Evolutionary conservation across 192 early-diverging fungal species (phyloP).

Genomic region (Paraglomus occultum): DNA sequence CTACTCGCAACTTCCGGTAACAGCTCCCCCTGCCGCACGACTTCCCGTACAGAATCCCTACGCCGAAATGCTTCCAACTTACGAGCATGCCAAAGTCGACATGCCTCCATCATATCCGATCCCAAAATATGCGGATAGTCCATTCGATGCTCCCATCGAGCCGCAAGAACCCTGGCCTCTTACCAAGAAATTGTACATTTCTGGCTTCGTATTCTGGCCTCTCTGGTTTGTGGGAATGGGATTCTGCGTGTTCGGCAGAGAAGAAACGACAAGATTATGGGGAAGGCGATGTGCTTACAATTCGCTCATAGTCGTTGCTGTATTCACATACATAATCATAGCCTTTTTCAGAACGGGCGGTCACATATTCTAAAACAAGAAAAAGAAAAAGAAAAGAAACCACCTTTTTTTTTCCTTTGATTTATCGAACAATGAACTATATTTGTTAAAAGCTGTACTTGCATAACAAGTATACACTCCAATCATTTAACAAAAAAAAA

Average conservation of each 20-base stretch:
- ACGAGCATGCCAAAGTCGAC: constrained; percentile 21
- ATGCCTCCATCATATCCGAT: constrained; percentile 11
- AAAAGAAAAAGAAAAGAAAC: too few relatives aligned
- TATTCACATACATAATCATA: constrained; percentile 19
- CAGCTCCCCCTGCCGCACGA: constrained; percentile 5
- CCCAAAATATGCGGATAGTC: not conserved
- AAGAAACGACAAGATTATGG: constrained; percentile 8
- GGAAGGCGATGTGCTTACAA: constrained; percentile 17
- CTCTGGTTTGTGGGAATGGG: constrained; percentile 29
- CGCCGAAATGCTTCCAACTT: not conserved
- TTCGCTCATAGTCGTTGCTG: constrained; percentile 2
- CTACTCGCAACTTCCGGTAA: too few relatives aligned
- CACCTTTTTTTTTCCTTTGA: too few relatives aligned
- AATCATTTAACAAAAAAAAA: too few relatives aligned
- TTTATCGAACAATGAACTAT: too few relatives aligned
- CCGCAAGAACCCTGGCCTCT: constrained; percentile 12
- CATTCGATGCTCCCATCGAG: not conserved
- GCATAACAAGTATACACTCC: too few relatives aligned
- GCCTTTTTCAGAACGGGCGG: constrained; percentile 22
- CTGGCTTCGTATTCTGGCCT: constrained; percentile 30
- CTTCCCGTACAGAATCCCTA: not conserved
- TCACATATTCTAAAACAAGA: too few relatives aligned
- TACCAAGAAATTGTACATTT: constrained; percentile 22
- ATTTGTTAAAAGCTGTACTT: too few relatives aligned
- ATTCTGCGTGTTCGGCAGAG: constrained; percentile 14